Evolutionary conservation across 2,329 filamentous ascomycete genomes (phyloP).

Genomic region (Fusarium chuoi): DNA sequence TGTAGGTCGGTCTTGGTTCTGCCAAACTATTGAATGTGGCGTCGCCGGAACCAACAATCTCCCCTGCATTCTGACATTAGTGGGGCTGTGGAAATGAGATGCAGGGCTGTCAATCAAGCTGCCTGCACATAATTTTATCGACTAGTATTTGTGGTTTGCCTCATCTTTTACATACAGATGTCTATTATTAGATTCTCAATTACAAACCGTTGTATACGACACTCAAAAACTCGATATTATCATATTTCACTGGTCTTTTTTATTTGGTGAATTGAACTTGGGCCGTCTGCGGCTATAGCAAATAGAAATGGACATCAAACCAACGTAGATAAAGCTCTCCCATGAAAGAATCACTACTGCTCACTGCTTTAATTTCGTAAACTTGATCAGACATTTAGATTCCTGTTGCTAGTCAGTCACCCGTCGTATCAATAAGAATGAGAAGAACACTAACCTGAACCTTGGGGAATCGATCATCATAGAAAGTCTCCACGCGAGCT

Average conservation of each 20-base stretch:
- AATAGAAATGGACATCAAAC: not conserved
- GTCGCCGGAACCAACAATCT: not conserved
- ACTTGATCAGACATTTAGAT: conserved; percentile 33
- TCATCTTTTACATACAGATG: accelerated
- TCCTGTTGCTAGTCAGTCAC: not conserved
- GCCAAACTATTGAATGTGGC: not conserved
- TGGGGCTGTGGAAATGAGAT: not conserved
- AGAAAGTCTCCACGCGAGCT: conserved; percentile 37
- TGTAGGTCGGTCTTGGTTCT: not conserved
- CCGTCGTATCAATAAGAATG: accelerated
- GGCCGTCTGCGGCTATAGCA: not conserved
- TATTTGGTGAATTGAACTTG: no score
- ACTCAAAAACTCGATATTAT: no score
- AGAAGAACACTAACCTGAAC: conserved; percentile 6
- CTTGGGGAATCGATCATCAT: conserved; percentile 27
- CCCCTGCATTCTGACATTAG: not conserved
- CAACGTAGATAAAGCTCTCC: not conserved
- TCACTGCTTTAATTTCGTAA: conserved; percentile 1
- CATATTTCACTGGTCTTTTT: not conserved
- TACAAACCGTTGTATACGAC: no score
- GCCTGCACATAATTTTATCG: not conserved
- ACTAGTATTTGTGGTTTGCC: no score
- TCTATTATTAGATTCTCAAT: not conserved
- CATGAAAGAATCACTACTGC: no score
- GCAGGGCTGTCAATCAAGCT: not conserved